Conservation (phyloP, 352 stramenopile species). For the Phytophthora meadii region DNA sequence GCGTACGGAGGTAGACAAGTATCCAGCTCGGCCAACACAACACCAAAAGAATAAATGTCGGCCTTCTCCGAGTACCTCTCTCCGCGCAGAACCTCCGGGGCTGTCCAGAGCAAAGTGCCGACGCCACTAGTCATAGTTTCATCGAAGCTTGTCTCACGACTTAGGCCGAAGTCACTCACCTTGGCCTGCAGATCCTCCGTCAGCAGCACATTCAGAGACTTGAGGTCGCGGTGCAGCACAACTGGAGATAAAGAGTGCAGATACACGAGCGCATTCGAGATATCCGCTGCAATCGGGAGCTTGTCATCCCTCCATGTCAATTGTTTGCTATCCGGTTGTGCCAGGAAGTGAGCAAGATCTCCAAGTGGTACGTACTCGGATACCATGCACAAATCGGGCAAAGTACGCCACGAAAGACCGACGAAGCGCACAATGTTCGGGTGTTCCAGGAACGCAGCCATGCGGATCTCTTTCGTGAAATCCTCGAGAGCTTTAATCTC, state of each 20-base stretch:
- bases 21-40: conserved; percentile 75
- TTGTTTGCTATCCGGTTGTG: conserved; percentile 35
- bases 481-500: conserved; percentile 39
- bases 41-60: conserved; percentile 74
- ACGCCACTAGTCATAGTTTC: conserved; percentile 54
- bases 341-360: conserved; percentile 48
- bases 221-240: conserved; percentile 57
- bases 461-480: conserved; percentile 59
- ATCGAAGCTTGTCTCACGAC: conserved; percentile 42
- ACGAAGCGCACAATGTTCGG: conserved; percentile 63
- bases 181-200: conserved; percentile 51
- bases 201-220: conserved; percentile 58
- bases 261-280: conserved; percentile 60
- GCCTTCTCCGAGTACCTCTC: conserved; percentile 67
- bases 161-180: conserved; percentile 58
- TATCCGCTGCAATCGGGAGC: conserved; percentile 45
- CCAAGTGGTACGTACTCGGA: conserved; percentile 50
- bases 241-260: conserved; percentile 56
- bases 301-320: conserved; percentile 54
- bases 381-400: conserved; percentile 56
- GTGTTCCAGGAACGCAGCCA: conserved; percentile 56
- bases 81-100: conserved; percentile 59
- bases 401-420: conserved; percentile 52
- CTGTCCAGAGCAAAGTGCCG: conserved; percentile 54
- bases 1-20: conserved; percentile 60